Base-by-base conservation (phyloP, 768 basidiomycete genomes). In the Strobilomyces echinocephalus region DNA sequence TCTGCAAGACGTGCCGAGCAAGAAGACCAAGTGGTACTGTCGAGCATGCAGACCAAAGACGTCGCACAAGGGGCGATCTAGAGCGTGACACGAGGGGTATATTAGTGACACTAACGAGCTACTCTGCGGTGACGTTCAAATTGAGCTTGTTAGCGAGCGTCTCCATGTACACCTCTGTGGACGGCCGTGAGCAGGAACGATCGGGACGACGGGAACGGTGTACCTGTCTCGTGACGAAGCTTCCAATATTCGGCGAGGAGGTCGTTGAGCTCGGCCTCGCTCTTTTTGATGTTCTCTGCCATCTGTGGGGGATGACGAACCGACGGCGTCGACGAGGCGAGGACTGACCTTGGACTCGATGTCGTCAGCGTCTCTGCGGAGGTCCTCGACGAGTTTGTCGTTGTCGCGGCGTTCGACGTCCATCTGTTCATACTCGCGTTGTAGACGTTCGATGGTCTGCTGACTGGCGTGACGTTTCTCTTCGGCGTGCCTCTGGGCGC, bases 241-340 rank as follows among this genome's bases (percentile, higher is more conserved):
- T 78, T 83, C 84, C 87, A 91, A 67, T 95, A 94, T 66, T 92
- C 91, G 9, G 80, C 73, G 38, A 97, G 75, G 18, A 97, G 74
- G 52, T 88, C 84, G 58, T 85, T 84, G n/a, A 95, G 73, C 65
- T 94, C 91, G 8, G 69, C 72, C 69, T 94, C 89, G 60, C 83
- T 90, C 54, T 75, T 75, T 64, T 80, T 84, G 50, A 91, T 71
- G 60, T 90, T 88, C 44, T 89, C 86, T 2, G 79, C 73, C 78
- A 87, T 91, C 89, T 92, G 59, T n/a, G 36, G 48, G 40, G 36
- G 5, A 39, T 63, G 10, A 24, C 24, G 24, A 46, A 24, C n/a
- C 18, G 31, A 8, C 24, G 33, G 4, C 8, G 35, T 30, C n/a
- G 30, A 33, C 54, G 16, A 21, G 40, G 31, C 24, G 24, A 9